Conservation (phyloP, 2,329 filamentous ascomycete genomes). For the Pseudogymnoascus sp. region DNA sequence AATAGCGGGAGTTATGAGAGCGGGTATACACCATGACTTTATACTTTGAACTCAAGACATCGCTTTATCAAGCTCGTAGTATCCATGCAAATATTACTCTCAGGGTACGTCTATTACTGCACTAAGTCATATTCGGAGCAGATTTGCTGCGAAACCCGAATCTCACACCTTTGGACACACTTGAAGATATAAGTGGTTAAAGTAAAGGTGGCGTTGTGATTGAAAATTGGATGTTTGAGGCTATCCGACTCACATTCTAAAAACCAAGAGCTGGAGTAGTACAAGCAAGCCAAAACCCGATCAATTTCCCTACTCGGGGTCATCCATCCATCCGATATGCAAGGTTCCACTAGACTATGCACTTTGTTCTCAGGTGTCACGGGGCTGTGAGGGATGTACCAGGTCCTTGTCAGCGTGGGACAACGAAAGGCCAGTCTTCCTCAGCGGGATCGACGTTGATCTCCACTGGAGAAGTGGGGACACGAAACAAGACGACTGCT, state of each 20-base stretch:
- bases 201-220: not conserved
- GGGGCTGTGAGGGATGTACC: not conserved
- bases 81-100: not conserved
- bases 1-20: not conserved
- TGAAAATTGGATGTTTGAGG: not conserved
- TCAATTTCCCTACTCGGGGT: not conserved
- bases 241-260: not conserved
- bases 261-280: not conserved
- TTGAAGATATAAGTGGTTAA: not conserved
- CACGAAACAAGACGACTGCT: not conserved
- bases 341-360: not conserved
- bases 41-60: not conserved
- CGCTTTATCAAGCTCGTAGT: not conserved
- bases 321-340: not conserved
- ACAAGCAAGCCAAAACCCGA: not conserved
- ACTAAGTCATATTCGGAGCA: not conserved
- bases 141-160: not conserved
- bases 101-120: too few relatives aligned
- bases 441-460: not conserved
- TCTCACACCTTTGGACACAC: not conserved
- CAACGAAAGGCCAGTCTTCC: not conserved
- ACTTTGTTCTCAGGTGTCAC: not conserved
- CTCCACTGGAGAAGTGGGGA: not conserved
- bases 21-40: not conserved
- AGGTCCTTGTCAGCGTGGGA: not conserved